Evolutionary conservation across 2,329 filamentous ascomycete species (phyloP), one percentile per base, ranked within the genome.

Genomic region (Tetracladium maxilliforme): DNA sequence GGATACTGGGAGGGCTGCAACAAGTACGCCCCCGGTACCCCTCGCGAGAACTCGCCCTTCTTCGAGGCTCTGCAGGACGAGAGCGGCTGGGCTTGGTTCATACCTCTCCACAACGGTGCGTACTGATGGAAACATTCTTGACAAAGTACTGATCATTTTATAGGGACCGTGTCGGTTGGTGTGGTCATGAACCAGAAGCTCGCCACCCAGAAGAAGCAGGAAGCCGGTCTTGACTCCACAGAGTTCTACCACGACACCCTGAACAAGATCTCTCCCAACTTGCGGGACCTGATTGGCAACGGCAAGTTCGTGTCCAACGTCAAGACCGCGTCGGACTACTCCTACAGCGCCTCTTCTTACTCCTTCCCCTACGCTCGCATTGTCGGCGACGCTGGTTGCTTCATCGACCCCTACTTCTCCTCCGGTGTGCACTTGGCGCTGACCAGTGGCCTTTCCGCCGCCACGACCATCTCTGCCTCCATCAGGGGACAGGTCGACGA

Each of bases 1-100:
- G 52, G 41, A 1, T 66, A 65, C 33, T 66, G 48, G 45, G 48
- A 51, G 24, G 44, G 41, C 6, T 42, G 37, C 6, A 40, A 34
- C 4, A 7, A 29, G 0, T 57, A 55, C 30, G 47, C 33, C 5
- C 10, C 25, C 4, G 56, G 52, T 4, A 54, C 50, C 0, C 21
- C 32, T 6, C 41, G 33, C 27, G 49, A 55, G 18, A 42, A 43
- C 8, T 36, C 36, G 0, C 58, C 58, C 0, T 55, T 46, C 25
- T 62, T 61, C 31, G 58, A 62, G 35, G 54, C 53, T 1, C 32
- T 61, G 7, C 22, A 37, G 26, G 58, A 64, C 36, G 48, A 27
- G 3, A 62, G 54, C 29, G 61, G 61, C 9, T 66, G 60, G 61
- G 39, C 30, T 10, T 66, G 60, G 59, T 42, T 44, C 23, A 64